Base-by-base conservation (phyloP, 768 basidiomycete genomes). In the Nidularia sp. region DNA sequence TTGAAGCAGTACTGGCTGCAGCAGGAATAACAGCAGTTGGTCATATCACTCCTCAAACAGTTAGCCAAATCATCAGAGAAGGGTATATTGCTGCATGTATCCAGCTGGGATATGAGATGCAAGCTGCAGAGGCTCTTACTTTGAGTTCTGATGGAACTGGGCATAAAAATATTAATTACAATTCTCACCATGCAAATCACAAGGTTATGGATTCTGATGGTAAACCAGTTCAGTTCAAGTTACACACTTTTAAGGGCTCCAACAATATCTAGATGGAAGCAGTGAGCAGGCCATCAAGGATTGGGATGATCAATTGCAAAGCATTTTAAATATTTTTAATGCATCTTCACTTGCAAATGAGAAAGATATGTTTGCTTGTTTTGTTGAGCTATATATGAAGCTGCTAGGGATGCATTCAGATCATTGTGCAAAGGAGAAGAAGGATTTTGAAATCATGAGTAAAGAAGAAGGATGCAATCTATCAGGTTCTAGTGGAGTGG, bases 391-490 rank as follows among this genome's bases (percentile, higher is more conserved):
- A 35, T 47, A 60, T 10, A 55, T 55, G 41, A 61, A 60, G 41
- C 50, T 60, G 5, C 50, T 45, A 4, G 56, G 54, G 13, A 57
- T 65, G 55, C 43, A 57, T 44, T 54, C 22, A 39, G 60, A 63
- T 55, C 58, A 63, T 35, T 63, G 61, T 52, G 53, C 61, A 35
- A 63, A 63, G 42, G 64, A 65, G 50, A 65, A 62, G 49, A 65
- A 65, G 36, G 61, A 66, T 61, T 56, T 57, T 45, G 25, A 15
- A 10, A 32, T 50, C 13, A 18, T 66, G 12, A 53, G 61, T 49
- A 32, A 36, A 54, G 4, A 66, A 66, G 35, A 42, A 10, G 10
- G 45, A 36, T 34, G 60, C 62, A 34, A 51, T 62, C 29, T 47
- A 61, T 33, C 63, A 62, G 45, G 36, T 52, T 43, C 55, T 65